Evolutionary conservation across 2,329 filamentous ascomycete genomes (phyloP).

Genomic region (Sporothrix phasma): DNA sequence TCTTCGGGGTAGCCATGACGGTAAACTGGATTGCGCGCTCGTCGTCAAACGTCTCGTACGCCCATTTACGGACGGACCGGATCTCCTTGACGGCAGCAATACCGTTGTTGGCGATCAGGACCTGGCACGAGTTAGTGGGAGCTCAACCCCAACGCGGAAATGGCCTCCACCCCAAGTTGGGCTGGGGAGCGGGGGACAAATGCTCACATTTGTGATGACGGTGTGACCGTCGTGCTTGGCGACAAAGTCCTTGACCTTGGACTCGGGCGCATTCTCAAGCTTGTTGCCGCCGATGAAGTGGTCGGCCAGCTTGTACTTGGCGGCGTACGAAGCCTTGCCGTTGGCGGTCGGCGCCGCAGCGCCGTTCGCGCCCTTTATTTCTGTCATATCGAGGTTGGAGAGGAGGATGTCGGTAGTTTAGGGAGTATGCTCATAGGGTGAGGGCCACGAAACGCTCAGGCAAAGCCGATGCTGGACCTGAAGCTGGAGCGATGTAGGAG

Average conservation of each 20-base stretch:
- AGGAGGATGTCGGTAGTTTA: neutral
- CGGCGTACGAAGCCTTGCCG: slow-evolving; percentile 58
- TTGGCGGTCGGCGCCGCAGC: slow-evolving; percentile 42
- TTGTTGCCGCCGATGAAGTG: slow-evolving; percentile 97
- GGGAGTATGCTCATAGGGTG: neutral
- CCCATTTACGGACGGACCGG: slow-evolving; percentile 98
- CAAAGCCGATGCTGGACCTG: neutral
- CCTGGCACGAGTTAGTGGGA: slow-evolving; percentile 40
- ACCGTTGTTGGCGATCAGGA: slow-evolving; percentile 98
- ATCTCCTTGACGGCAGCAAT: slow-evolving; percentile 99
- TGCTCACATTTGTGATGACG: slow-evolving; percentile 87
- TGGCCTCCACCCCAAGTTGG: neutral
- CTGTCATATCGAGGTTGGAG: slow-evolving; percentile 34
- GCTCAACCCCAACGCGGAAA: neutral
- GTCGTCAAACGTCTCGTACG: slow-evolving; percentile 98
- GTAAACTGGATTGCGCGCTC: slow-evolving; percentile 98
- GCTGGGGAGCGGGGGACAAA: neutral
- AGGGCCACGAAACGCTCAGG: neutral
- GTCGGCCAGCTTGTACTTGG: slow-evolving; percentile 71
- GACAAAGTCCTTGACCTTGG: slow-evolving; percentile 95
- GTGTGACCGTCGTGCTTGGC: slow-evolving; percentile 84
- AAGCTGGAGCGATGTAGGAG: neutral
- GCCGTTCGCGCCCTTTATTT: slow-evolving; percentile 35
- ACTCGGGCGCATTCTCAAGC: slow-evolving; percentile 67
- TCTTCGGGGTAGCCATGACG: slow-evolving; percentile 98